A percentile compares a stretch with the other conserved stretches of the same genome.
These are phyloP conservation scores for Mallotus nudiflorus DNA, from an alignment of 345 rosid species.

Conservation along the genomic window DNA sequence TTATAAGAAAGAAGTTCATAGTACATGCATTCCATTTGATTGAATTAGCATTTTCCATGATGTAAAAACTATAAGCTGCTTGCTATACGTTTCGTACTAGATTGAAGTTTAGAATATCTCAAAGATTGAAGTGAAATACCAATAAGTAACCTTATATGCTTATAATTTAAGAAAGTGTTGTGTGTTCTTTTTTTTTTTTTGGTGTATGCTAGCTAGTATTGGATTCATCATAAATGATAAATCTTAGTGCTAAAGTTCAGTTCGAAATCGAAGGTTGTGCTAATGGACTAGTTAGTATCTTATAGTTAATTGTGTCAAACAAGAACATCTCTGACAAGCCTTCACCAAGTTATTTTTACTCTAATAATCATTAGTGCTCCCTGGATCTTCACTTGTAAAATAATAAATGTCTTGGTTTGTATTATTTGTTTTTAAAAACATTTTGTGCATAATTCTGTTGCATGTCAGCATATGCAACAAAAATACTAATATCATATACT, in stretches of 20 bases:
- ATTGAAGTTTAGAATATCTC: not conserved
- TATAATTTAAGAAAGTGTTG: not conserved
- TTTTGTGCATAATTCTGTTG: not conserved
- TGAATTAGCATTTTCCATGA: not conserved
- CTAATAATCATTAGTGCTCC: not conserved
- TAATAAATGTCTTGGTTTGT: not conserved
- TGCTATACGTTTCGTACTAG: too few relatives aligned
- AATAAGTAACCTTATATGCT: not conserved
- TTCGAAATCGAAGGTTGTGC: too few relatives aligned
- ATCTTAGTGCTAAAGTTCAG: too few relatives aligned
- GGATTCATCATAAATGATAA: not conserved
- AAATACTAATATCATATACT: not conserved
- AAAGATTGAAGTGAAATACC: not conserved
- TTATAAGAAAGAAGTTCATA: not conserved
- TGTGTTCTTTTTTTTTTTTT: too few relatives aligned
- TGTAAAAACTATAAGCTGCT: not conserved
- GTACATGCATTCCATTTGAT: not conserved
- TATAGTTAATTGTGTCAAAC: conserved; percentile 3
- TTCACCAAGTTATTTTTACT: not conserved
- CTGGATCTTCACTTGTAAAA: not conserved
- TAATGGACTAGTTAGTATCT: not conserved
- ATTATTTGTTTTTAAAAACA: not conserved
- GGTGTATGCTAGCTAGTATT: not conserved
- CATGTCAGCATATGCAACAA: too few relatives aligned
- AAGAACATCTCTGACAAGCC: not conserved